Base-by-base conservation (phyloP, 2,329 filamentous ascomycete species). In the Ascomycota sp. region DNA sequence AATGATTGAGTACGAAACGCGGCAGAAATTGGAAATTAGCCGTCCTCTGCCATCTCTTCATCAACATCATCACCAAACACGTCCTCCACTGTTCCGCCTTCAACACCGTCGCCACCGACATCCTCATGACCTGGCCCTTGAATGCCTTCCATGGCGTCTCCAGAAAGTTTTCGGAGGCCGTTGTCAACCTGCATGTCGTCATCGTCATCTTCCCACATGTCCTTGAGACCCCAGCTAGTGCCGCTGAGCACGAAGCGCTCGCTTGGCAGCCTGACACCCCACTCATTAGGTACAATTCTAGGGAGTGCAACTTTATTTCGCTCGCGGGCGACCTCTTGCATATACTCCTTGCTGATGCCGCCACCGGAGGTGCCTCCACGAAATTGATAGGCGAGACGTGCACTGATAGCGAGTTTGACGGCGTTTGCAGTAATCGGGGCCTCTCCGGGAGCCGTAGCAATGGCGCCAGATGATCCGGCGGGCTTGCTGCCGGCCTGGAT, bases 251-350 rank as follows among this genome's bases (percentile, higher is more conserved):
- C 72, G 43, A 76, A 78, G 36, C 72, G 64, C 55, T 78, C 73
- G 43, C 66, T 71, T 1, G 73, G 73, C 38, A 78, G 50, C 9
- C 73, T 56, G 6, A 76, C 63, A 21, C 73, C 73, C 70, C 72
- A 78, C 47, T 77, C 73, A 44, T 67, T 68, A 30, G 66, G 62
- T 9, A 66, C 57, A 11, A 77, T 66, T 39, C 65, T 62, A 13
- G 73, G 73, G 40, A 83, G 53, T 1, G 64, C 66, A 25, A 76
- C 59, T 44, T 68, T 68, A 54, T 83, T 83, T 40, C 73, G 59
- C 47, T 77, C 72, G 40, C 65, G 61, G 9, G 77, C 79, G n/a
- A 82, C 58, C 49, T 83, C 76, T 36, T 74, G 57, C 58, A 84
- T 62, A 52, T 77, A 83, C 42, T 86, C 79, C 48, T 84, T 84